Percentiles rank a stretch among this genome's conserved stretches.
phyloP scores from a whole-genome alignment of 345 rosid genomes.

The Litchi chinensis region DNA sequence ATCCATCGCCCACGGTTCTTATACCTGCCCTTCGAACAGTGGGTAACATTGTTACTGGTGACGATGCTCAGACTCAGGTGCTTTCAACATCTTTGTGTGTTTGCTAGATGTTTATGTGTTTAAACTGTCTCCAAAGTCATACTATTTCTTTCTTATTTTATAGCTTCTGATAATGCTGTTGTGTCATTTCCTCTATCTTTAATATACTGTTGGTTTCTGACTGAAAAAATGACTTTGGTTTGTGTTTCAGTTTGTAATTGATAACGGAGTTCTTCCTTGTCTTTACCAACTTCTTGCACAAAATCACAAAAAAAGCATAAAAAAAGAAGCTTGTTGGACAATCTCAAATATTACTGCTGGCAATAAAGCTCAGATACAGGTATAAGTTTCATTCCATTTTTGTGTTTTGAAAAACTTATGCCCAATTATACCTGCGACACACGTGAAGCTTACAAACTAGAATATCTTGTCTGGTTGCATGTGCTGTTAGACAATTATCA shows the following conservation, averaged over 20 bases:
- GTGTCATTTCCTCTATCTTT: neutral
- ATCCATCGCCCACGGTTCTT: slow-evolving; percentile 78
- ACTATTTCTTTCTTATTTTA: slow-evolving; percentile 1
- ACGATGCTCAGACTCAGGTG: slow-evolving; percentile 92
- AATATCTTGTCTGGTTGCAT: slow-evolving; percentile 9
- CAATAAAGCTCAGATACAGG: slow-evolving; percentile 80
- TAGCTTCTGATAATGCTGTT: slow-evolving; percentile 3
- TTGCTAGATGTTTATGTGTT: neutral
- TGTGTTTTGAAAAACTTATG: neutral
- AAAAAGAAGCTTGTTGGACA: slow-evolving; percentile 95
- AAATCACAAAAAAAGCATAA: slow-evolving; percentile 83
- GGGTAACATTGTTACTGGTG: slow-evolving; percentile 86
- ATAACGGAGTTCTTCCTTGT: slow-evolving; percentile 66
- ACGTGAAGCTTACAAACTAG: neutral
- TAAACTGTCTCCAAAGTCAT: neutral
- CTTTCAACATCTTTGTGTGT: slow-evolving; percentile 6
- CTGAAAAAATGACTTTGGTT: neutral
- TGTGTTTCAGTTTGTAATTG: slow-evolving; percentile 69
- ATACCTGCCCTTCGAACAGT: slow-evolving; percentile 84
- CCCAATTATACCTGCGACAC: neutral
- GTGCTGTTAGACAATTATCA: neutral
- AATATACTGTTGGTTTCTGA: neutral
- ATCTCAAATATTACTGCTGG: slow-evolving; percentile 91
- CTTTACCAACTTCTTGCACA: slow-evolving; percentile 69
- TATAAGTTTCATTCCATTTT: slow-evolving; percentile 21